phyloP scores from a whole-genome alignment of 1,139 yeast genomes.

The Nakaseomyces sp. region DNA sequence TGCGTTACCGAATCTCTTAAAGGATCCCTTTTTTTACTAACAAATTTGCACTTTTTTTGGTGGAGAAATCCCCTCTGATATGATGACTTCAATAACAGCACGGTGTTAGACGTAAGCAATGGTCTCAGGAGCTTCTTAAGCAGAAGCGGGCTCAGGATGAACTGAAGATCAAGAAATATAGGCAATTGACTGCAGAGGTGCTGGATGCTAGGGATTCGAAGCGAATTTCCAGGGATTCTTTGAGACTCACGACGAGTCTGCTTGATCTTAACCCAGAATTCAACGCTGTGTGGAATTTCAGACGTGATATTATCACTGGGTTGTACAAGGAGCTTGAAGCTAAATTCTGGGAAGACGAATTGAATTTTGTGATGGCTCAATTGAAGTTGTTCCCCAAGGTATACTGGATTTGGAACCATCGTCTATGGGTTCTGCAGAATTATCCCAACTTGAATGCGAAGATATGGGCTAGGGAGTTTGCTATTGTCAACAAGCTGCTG shows the following conservation, averaged over 20 bases:
- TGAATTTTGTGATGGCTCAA: slow-evolving; percentile 49
- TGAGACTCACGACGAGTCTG: slow-evolving; percentile 48
- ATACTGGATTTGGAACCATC: slow-evolving; percentile 95
- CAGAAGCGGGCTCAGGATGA: slow-evolving; percentile 50
- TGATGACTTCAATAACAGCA: slow-evolving; percentile 52
- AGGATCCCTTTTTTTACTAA: no score
- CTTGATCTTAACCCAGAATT: slow-evolving; percentile 72
- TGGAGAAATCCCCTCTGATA: no score
- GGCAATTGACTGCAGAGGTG: slow-evolving; percentile 38
- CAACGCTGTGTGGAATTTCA: slow-evolving; percentile 82
- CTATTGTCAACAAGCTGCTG: slow-evolving; percentile 58
- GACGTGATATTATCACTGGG: slow-evolving; percentile 57
- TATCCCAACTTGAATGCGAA: slow-evolving; percentile 36
- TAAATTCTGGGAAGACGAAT: slow-evolving; percentile 47
- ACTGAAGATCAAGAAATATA: slow-evolving; percentile 47
- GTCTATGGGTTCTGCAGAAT: slow-evolving; percentile 68
- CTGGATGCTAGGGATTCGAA: slow-evolving; percentile 34
- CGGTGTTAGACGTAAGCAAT: slow-evolving; percentile 54
- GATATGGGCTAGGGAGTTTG: slow-evolving; percentile 63
- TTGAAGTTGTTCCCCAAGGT: slow-evolving; percentile 72
- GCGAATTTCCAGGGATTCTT: slow-evolving; percentile 35
- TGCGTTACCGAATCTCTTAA: no score
- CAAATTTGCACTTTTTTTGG: no score
- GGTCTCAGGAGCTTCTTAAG: slow-evolving; percentile 48
- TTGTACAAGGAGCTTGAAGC: slow-evolving; percentile 21